These are phyloP conservation scores for Talaromyces rugulosus DNA, from an alignment of 2,329 filamentous ascomycete genomes.

Conservation along the genomic window DNA sequence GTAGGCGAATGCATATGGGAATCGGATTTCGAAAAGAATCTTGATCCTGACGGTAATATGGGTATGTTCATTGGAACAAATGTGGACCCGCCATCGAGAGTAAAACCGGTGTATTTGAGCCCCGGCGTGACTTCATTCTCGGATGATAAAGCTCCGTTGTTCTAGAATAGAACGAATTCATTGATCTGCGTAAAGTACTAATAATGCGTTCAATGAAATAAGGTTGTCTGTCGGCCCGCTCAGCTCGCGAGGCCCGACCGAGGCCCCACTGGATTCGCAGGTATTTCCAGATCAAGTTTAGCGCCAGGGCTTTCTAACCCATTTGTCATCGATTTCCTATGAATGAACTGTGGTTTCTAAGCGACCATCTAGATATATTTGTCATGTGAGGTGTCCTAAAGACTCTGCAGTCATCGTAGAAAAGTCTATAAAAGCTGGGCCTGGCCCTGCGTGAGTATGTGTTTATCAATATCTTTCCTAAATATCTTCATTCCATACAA, in stretches of 20 bases:
- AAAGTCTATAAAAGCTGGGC: neutral
- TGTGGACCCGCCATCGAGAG: too few relatives aligned
- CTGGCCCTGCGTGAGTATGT: neutral
- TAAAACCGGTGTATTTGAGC: too few relatives aligned
- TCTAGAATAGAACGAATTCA: neutral
- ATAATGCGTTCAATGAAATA: neutral
- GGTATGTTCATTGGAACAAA: too few relatives aligned
- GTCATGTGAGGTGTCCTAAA: neutral
- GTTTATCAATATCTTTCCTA: neutral
- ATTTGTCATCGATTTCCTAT: neutral
- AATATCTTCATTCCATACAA: neutral
- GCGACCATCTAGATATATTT: neutral
- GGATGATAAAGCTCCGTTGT: too few relatives aligned
- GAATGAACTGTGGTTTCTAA: neutral
- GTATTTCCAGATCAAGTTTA: neutral
- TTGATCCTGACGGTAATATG: too few relatives aligned
- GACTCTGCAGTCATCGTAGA: neutral
- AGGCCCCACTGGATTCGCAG: neutral
- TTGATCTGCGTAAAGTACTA: neutral
- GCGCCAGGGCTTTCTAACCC: neutral
- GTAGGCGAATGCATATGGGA: too few relatives aligned
- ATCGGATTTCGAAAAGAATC: too few relatives aligned
- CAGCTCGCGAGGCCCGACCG: neutral
- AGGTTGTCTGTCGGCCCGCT: neutral
- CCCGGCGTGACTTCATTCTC: too few relatives aligned